Evolutionary conservation across 2,329 filamentous ascomycete species (phyloP), one percentile per base, ranked within the genome.

Genomic region (Zymoseptoria brevis): DNA sequence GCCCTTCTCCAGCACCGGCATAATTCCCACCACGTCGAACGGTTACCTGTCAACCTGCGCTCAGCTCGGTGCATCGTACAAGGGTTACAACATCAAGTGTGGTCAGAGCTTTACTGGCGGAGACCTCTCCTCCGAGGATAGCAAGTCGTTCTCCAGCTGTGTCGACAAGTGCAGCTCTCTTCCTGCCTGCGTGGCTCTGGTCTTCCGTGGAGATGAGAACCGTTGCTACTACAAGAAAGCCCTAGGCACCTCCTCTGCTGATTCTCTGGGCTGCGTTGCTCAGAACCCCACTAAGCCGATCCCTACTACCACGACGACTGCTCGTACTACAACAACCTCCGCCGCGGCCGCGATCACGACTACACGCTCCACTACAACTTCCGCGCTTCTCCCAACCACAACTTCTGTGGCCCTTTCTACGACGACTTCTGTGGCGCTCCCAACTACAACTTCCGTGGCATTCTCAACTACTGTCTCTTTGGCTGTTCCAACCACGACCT

Each of bases 101-200:
- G 35, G 24, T 24, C 26, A 54, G 11, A 53, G 54, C 41, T 50
- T 54, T 41, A 30, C 13, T 26, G 56, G 41, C 24, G 11, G 30
- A 41, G 56, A 70, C 51, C 55, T 68, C 16, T 54, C 30, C 48
- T 56, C 29, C 19, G 56, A 35, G 9, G 45, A 26, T 9, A 60
- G 57, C 22, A 53, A 48, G 9, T 60, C 60, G 3, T 70, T 68
- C 58, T 54, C 54, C 8, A 64, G 35, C n/a, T 70, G 68, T 58
- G 60, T 63, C 53, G 45, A 41, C n/a, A 48, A 53, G 41, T 67
- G 66, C 54, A 59, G 60, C 45, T 50, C 50, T 21, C 61, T 51
- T n/a, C 26, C 57, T 21, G 55, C 57, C 19, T 67, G 66, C 45
- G 56, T 57, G 19, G 64, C 60, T 3, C 65, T 64, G 58, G 41